Evolutionary conservation across 106 monocot species (phyloP).

Genomic region (Alisma plantagoaquatica): DNA sequence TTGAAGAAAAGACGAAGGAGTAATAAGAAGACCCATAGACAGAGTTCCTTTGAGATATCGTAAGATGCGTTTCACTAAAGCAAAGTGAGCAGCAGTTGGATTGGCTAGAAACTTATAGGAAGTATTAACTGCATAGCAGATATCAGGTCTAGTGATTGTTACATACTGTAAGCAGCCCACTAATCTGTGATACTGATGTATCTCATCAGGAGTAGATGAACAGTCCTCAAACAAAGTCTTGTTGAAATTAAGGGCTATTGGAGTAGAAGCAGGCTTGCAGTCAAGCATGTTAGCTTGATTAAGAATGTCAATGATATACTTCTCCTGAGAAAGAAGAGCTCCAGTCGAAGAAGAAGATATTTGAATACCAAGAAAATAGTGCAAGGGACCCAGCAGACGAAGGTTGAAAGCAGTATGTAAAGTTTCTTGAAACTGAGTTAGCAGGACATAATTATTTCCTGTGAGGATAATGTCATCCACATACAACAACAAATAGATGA

Average conservation of each 20-base stretch:
- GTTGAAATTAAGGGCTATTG: too few relatives aligned
- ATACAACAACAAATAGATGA: too few relatives aligned
- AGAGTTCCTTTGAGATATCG: background rate
- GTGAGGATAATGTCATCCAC: too few relatives aligned
- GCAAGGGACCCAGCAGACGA: background rate
- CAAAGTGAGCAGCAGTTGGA: background rate
- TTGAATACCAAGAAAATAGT: background rate
- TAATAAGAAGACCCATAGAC: background rate
- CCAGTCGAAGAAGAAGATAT: background rate
- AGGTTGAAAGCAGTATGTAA: background rate
- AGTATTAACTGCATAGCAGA: background rate
- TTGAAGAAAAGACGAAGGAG: too few relatives aligned
- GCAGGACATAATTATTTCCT: background rate
- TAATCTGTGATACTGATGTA: background rate
- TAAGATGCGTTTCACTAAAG: background rate
- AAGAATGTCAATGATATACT: too few relatives aligned
- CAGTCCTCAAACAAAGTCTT: background rate
- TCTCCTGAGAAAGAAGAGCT: background rate
- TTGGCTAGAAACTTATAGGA: background rate
- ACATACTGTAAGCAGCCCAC: background rate
- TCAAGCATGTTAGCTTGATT: too few relatives aligned
- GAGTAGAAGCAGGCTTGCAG: too few relatives aligned
- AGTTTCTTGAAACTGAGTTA: background rate
- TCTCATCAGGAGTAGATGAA: too few relatives aligned
- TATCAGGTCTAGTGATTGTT: too few relatives aligned